Evolutionary conservation across 1,139 yeast genomes (phyloP).

Genomic region (Pneumocystis canis): DNA sequence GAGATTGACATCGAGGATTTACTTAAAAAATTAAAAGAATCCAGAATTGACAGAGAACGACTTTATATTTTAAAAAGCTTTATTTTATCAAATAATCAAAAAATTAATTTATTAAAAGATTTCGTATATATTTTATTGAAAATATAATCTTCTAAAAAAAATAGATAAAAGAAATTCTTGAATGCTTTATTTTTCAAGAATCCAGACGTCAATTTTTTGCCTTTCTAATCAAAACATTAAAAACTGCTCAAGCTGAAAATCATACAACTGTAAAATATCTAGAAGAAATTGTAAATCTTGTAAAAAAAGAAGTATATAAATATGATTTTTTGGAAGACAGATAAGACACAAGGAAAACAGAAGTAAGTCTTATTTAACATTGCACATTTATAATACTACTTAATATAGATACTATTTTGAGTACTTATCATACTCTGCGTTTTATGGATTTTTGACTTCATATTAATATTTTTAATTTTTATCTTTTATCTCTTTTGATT

Average conservation of each 20-base stretch:
- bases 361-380: background rate
- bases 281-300: background rate
- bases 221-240: background rate
- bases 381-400: background rate
- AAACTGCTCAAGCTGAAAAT: background rate
- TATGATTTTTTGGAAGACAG: background rate
- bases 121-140: background rate
- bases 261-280: background rate
- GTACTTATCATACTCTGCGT: background rate
- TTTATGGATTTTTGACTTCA: background rate
- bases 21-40: slow-evolving; percentile 7
- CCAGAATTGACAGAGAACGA: slow-evolving; percentile 18
- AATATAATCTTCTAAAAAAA: background rate
- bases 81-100: slow-evolving; percentile 1
- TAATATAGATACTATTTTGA: background rate
- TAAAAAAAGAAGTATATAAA: background rate
- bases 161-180: slow-evolving; percentile 12
- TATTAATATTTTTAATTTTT: background rate
- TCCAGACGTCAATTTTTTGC: slow-evolving; percentile 15
- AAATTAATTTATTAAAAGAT: background rate
- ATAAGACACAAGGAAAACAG: background rate
- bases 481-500: background rate
- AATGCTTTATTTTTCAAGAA: slow-evolving; percentile 15
- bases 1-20: background rate
- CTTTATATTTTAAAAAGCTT: slow-evolving; percentile 16